Base-by-base conservation (phyloP, 306 rosid genomes). In the Citrullus mucosospermus region DNA sequence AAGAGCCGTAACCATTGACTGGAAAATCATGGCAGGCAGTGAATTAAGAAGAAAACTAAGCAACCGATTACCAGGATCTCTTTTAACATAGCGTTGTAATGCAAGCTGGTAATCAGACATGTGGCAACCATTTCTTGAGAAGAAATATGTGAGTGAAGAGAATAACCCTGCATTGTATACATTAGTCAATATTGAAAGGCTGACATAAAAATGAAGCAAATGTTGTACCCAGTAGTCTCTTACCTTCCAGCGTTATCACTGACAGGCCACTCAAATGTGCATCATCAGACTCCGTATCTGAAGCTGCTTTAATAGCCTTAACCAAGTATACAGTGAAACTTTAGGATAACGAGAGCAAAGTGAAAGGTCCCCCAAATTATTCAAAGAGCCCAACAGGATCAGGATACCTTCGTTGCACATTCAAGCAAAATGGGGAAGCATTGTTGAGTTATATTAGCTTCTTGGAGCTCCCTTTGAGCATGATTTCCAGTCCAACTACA, bases 61-160 rank as follows among this genome's bases (percentile, higher is more conserved):
- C 61, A 44, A 48, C 56, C 13, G 77, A 89, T 88, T 84, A 94
- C 98, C 91, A 77, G 88, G 84, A 77, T 87, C 91, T 87, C 87
- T 89, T 85, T 85, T 94, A 69, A 90, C 83, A 75, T 77, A 67
- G 82, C 90, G 89, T 65, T 88, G 98, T 78, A 94, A 78, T 78
- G 93, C 93, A 86, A 94, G 96, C 92, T 94, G 98, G 83, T 88
- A 94, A 79, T 92, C 97, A 77, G 80, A 84, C 85, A 84, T 88
- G 83, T 94, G 97, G 81, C 88, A 84, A 76, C 98, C 98, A 84
- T 88, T 88, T 89, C 91, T 92, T 34, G 98, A 90, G 90, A 94
- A 94, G 87, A 94, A 92, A 83, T 92, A 94, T 56, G 97, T 86
- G 39, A 93, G 85, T 10, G 98, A 85, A 61, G 97, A 90, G 85